Conservation (phyloP, 2,329 filamentous ascomycete species). For the Calonectria henricotiae region DNA sequence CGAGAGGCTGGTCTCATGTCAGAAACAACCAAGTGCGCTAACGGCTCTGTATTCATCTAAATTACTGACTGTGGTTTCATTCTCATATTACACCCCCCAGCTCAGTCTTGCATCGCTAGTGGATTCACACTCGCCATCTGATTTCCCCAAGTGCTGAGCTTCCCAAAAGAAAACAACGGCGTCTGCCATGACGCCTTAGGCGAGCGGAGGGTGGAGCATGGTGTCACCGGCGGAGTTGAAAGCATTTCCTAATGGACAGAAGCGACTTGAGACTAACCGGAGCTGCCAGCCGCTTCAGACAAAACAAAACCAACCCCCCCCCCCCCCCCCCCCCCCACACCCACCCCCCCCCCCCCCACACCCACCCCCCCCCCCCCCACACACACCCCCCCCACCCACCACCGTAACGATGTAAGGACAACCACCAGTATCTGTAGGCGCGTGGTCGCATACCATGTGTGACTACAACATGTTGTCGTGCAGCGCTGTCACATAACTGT, state of each 20-base stretch:
- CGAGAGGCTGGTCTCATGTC: slow-evolving; percentile 29
- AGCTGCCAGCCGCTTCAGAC: slow-evolving; percentile 19
- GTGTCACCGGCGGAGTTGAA: slow-evolving; percentile 39
- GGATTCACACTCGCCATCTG: slow-evolving; percentile 39
- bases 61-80: slow-evolving; percentile 38
- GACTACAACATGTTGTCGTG: too few species aligned
- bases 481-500: too few species aligned
- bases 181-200: slow-evolving; percentile 42
- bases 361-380: too few species aligned
- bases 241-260: slow-evolving; percentile 32
- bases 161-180: slow-evolving; percentile 44
- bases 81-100: slow-evolving; percentile 36
- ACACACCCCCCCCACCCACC: too few species aligned
- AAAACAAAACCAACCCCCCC: neutral
- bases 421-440: too few species aligned
- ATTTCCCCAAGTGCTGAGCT: slow-evolving; percentile 43
- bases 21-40: slow-evolving; percentile 27
- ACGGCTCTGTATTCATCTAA: slow-evolving; percentile 12
- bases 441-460: too few species aligned
- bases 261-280: slow-evolving; percentile 39
- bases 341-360: too few species aligned
- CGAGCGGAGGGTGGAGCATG: slow-evolving; percentile 48
- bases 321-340: too few species aligned
- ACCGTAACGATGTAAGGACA: too few species aligned
- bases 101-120: slow-evolving; percentile 47